phyloP scores from a whole-genome alignment of 75 land plant species.

The Pinus tabuliformis region DNA sequence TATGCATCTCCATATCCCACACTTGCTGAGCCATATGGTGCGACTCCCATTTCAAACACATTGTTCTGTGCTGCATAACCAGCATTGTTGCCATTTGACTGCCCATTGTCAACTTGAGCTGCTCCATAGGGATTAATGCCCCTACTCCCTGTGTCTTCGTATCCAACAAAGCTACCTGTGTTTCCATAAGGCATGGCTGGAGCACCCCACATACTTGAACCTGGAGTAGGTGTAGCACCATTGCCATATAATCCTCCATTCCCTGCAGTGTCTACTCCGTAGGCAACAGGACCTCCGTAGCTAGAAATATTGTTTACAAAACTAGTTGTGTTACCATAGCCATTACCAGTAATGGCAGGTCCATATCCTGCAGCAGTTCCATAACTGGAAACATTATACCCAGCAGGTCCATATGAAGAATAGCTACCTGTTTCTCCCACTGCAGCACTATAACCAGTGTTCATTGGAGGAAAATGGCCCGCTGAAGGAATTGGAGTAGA shows the following conservation, averaged over 20 bases:
- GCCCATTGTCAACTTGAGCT: too few species aligned
- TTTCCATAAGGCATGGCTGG: slow-evolving; percentile 18
- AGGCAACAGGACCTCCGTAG: too few species aligned
- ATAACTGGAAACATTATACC: slow-evolving; percentile 42
- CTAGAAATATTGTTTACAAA: slow-evolving; percentile 9
- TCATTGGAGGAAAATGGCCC: slow-evolving; percentile 37
- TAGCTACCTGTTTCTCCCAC: slow-evolving; percentile 45
- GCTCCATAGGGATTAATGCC: slow-evolving; percentile 62
- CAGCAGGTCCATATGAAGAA: slow-evolving; percentile 28
- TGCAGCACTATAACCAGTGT: slow-evolving; percentile 53
- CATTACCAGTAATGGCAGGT: slow-evolving; percentile 34
- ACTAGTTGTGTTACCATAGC: slow-evolving; percentile 45
- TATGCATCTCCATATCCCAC: slow-evolving; percentile 60
- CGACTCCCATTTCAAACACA: slow-evolving; percentile 20
- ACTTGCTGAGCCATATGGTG: slow-evolving; percentile 26
- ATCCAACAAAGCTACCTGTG: slow-evolving; percentile 3
- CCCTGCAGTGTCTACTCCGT: too few species aligned
- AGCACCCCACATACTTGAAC: too few species aligned
- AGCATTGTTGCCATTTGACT: slow-evolving; percentile 32
- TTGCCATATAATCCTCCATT: slow-evolving; percentile 22
- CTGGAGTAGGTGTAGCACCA: too few species aligned
- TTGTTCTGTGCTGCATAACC: slow-evolving; percentile 31
- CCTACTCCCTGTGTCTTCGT: too few species aligned
- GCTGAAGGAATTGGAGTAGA: too few species aligned
- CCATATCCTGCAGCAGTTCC: slow-evolving; percentile 44